phyloP scores from a whole-genome alignment of 2,329 filamentous ascomycete genomes.

The Cephalotrichum gorgonifer region DNA sequence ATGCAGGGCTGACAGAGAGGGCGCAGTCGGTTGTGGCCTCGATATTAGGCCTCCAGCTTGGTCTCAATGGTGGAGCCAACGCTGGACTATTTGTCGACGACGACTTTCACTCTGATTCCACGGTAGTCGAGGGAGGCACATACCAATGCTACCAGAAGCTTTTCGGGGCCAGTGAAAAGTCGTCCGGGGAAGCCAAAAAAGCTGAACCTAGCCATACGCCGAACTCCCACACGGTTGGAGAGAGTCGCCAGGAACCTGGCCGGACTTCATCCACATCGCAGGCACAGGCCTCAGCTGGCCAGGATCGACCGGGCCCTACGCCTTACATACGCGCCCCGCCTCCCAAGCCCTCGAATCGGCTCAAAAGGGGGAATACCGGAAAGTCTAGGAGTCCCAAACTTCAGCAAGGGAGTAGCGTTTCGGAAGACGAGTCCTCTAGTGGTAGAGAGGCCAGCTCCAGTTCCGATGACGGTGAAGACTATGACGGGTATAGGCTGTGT shows the following conservation, averaged over 20 bases:
- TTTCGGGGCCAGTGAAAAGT: neutral
- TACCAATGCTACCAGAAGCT: neutral
- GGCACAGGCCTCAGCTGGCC: neutral
- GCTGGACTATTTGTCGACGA: neutral
- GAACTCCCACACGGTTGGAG: neutral
- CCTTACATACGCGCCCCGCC: neutral
- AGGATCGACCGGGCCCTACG: neutral
- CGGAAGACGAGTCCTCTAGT: too few relatives aligned
- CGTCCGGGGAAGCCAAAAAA: neutral
- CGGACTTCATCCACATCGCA: neutral
- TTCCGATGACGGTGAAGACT: neutral
- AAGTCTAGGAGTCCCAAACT: neutral
- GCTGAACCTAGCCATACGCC: neutral
- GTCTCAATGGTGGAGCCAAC: neutral
- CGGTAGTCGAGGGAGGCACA: neutral
- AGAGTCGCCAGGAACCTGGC: neutral
- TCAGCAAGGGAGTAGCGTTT: neutral
- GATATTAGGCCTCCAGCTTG: neutral
- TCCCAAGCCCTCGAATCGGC: neutral
- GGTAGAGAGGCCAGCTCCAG: neutral
- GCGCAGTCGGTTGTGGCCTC: neutral
- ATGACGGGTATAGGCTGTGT: neutral
- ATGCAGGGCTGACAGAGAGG: neutral
- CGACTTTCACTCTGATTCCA: neutral
- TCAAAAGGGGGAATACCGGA: neutral